Evolutionary conservation across 2,329 filamentous ascomycete genomes (phyloP), one percentile per base, ranked within the genome.

Genomic region (Pseudofabraea citricarpa): DNA sequence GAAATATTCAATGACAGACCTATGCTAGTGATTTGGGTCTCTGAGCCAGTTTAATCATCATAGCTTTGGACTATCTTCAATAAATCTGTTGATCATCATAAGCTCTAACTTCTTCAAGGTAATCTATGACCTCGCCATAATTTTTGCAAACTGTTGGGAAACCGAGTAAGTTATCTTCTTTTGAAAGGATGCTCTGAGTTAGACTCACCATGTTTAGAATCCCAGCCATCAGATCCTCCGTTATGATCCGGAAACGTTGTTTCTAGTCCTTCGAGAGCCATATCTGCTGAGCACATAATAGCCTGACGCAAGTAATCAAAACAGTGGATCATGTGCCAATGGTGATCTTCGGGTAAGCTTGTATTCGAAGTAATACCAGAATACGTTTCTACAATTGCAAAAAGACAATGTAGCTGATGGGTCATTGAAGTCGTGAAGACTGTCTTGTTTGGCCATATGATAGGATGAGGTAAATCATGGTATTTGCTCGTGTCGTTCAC

Each of bases 161-260:
- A 10, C 20, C 18, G 20, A 18, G 6, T 6, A 9, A n/a, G 8
- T 24, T 44, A 49, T 33, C 45, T 29, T 16, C 33, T n/a, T 22
- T 20, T 15, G 9, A 23, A 35, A 19, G 10, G 5, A 23, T 32
- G 31, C 39, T 8, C 12, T 27, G 13, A 26, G 29, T 4, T 13
- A 33, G 15, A 54, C 64, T 50, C 52, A 67, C 65, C 59, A 48
- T 71, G 69, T 56, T 67, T 71, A 2, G 67, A 67, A 44, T 72
- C 68, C 69, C 69, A 71, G 6, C 69, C 69, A 43, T 71, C 69
- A 2, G 64, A 67, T 2, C 69, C 69, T 9, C 65, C 65, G 38
- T 70, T 71, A 51, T 71, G 61, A 45, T 70, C 67, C 2, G 68
- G 68, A 45, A 71, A 71, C 1, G 69, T 71, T 2, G 69, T 71